Evolutionary conservation across 306 rosid species (phyloP).

Genomic region (Lathyrus aphaca): DNA sequence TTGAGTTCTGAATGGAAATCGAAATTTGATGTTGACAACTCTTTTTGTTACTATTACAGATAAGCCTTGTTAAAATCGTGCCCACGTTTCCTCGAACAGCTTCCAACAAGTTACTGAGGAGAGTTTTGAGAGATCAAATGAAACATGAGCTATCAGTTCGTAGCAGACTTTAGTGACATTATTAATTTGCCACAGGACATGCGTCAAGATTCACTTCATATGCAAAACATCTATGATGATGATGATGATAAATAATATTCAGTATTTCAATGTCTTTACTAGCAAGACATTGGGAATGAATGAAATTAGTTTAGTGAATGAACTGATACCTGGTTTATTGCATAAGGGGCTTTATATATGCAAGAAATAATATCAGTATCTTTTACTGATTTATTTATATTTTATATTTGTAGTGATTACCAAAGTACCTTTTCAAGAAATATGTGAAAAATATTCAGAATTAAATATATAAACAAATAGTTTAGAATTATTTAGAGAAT

Average conservation of each 20-base stretch:
- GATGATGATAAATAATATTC: background rate
- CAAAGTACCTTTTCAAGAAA: too few species aligned
- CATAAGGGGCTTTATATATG: background rate
- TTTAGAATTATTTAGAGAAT: too few species aligned
- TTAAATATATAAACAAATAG: too few species aligned
- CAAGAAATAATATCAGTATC: background rate
- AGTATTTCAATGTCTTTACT: conserved; percentile 2
- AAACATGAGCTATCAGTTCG: conserved; percentile 61
- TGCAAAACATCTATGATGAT: conserved; percentile 1
- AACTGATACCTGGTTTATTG: background rate
- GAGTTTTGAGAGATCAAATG: conserved; percentile 85
- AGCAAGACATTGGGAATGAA: background rate
- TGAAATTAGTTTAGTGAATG: background rate
- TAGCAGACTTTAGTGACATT: conserved; percentile 60
- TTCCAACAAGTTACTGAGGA: conserved; percentile 81
- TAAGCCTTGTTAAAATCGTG: conserved; percentile 60
- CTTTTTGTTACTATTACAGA: conserved; percentile 49
- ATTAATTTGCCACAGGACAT: conserved; percentile 10
- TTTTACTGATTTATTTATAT: background rate
- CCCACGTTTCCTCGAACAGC: conserved; percentile 76
- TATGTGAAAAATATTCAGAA: too few species aligned
- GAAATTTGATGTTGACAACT: background rate
- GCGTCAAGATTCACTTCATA: conserved; percentile 10
- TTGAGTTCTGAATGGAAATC: conserved; percentile 8
- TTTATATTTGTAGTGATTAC: too few species aligned